Evolutionary conservation across 371 early-diverging fungal genomes (phyloP).

Genomic region (Rhizopus arrhizus): DNA sequence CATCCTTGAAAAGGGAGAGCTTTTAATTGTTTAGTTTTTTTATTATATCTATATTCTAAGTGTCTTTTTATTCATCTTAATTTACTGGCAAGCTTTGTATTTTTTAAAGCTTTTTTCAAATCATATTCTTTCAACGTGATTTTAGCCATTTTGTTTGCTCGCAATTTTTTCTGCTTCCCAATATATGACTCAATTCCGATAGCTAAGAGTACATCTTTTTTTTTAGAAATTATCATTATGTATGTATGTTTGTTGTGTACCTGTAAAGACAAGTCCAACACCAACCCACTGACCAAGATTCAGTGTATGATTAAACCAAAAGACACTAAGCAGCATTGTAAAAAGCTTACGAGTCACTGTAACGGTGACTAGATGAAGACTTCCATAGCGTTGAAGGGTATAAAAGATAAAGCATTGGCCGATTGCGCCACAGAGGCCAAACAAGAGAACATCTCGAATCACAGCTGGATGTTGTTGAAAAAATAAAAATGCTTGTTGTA

Average conservation of each 20-base stretch:
- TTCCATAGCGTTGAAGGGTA: constrained; percentile 90
- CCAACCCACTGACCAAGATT: constrained; percentile 85
- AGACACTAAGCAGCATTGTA: constrained; percentile 88
- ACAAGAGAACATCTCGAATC: constrained; percentile 82
- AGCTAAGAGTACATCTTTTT: constrained; percentile 21
- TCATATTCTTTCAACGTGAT: background rate
- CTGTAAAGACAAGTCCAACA: constrained; percentile 86
- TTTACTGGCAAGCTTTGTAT: background rate
- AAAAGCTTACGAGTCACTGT: constrained; percentile 97
- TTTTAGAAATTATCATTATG: no score
- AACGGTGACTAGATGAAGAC: constrained; percentile 88
- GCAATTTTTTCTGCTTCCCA: constrained; percentile 50
- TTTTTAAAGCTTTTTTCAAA: constrained; percentile 2
- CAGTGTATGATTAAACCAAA: constrained; percentile 84
- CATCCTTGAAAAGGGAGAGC: no score
- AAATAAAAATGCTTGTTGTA: constrained; percentile 78
- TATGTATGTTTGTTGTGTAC: constrained; percentile 21
- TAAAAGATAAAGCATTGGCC: constrained; percentile 98
- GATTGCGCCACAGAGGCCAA: constrained; percentile 90
- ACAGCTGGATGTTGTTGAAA: constrained; percentile 76
- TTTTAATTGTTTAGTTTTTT: no score
- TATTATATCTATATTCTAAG: no score
- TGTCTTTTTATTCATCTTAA: background rate
- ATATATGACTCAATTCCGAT: constrained; percentile 78
- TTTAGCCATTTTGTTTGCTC: constrained; percentile 3